Base-by-base conservation (phyloP, 495 filamentous ascomycete species). In the Melanomma pulvis-pyrius region DNA sequence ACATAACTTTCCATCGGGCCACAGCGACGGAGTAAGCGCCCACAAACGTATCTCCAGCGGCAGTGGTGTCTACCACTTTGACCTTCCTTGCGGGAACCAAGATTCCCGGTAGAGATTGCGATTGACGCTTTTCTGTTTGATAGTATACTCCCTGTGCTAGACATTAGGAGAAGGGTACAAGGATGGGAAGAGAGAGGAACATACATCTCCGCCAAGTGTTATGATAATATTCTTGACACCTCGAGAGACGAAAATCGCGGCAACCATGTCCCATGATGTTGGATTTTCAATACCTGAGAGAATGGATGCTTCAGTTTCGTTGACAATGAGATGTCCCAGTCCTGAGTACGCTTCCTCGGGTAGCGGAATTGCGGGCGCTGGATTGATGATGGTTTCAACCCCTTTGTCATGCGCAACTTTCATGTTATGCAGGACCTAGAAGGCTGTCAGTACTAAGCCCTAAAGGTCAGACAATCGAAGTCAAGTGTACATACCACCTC, bases 41-140 rank as follows among this genome's bases (percentile, higher is more conserved):
- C 1, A 96, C 91, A 77, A 96, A 98, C 4, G 93, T 96, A 76
- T 98, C 94, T 0, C 94, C 94, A 17, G 93, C 94, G 0, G 88
- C 93, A 4, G 94, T 98, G 6, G 93, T 98, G 78, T 98, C 94
- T 6, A 96, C 83, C 22, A 97, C 93, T 59, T 82, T 85, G 0
- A 84, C 70, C 72, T 79, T 65, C 82, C 85, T 73, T 82, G 86
- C 68, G 81, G 82, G 11, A 59, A 82, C 69, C 39, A 78, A 74
- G 11, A 60, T 54, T 28, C 63, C 73, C 1, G 72, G 47, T 29
- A 52, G 22, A 11, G 53, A 59, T 24, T 55, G 50, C 26, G 62
- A 58, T 22, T 65, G 49, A 2, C 49, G 52, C 24, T 57, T 53
- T 12, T 63, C 61, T 17, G 72, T 70, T 29, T 74, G 69, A 55